Conservation (phyloP, 495 filamentous ascomycete genomes). For the Daldinia grandis region DNA sequence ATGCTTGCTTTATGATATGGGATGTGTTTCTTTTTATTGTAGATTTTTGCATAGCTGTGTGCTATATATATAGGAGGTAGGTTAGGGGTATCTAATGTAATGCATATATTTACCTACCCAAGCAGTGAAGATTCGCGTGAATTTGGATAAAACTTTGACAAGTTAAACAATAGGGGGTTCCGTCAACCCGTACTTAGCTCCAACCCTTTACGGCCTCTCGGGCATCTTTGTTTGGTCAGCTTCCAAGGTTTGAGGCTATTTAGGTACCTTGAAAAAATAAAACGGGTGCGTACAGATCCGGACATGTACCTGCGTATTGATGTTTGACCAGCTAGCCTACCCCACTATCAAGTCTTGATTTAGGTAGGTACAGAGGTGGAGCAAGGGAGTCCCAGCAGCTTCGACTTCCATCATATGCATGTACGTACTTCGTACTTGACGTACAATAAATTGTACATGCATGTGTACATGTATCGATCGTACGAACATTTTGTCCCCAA, state of each 20-base stretch:
- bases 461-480: slow-evolving; percentile 27
- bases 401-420: slow-evolving; percentile 5
- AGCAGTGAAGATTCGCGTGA: background rate
- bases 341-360: slow-evolving; percentile 18
- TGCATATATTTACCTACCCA: background rate
- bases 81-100: no score
- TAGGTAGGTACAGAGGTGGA: slow-evolving; percentile 16
- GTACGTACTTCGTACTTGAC: slow-evolving; percentile 7
- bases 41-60: background rate
- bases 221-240: background rate
- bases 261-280: background rate
- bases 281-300: slow-evolving; percentile 8
- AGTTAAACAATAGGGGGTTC: background rate
- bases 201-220: background rate
- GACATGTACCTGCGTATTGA: slow-evolving; percentile 13
- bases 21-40: background rate
- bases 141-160: background rate
- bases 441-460: background rate
- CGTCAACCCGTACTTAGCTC: background rate
- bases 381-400: slow-evolving; percentile 5
- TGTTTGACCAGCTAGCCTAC: slow-evolving; percentile 6
- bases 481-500: slow-evolving; percentile 28
- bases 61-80: background rate
- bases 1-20: background rate
- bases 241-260: background rate